Conservation (phyloP, 1,284 basidiomycete species). For the Cystobasidiaceae sp. region DNA sequence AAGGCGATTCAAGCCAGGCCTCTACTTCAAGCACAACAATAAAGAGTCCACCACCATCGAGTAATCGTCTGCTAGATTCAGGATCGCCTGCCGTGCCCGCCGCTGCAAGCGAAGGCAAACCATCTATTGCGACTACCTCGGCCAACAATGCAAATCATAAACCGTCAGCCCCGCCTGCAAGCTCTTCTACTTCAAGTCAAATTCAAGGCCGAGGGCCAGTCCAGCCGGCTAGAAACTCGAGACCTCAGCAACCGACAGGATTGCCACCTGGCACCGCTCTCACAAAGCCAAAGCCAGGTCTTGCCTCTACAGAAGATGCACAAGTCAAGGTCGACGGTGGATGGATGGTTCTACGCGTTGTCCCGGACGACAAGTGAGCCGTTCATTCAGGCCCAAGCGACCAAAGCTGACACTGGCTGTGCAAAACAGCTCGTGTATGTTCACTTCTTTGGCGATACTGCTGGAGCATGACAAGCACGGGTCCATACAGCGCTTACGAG, state of each 20-base stretch:
- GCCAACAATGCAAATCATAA: no score
- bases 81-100: background rate
- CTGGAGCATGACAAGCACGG: slow-evolving; percentile 73
- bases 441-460: slow-evolving; percentile 73
- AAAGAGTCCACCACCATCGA: slow-evolving; percentile 48
- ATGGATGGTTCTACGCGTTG: slow-evolving; percentile 32
- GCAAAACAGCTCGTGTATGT: slow-evolving; percentile 91
- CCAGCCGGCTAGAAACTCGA: slow-evolving; percentile 24
- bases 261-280: slow-evolving; percentile 41
- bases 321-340: slow-evolving; percentile 25
- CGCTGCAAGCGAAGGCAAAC: no score
- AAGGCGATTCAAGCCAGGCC: slow-evolving; percentile 3
- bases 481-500: slow-evolving; percentile 49
- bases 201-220: no score
- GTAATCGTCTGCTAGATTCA: slow-evolving; percentile 32
- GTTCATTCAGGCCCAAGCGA: slow-evolving; percentile 19
- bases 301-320: slow-evolving; percentile 26
- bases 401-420: slow-evolving; percentile 68
- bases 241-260: slow-evolving; percentile 39
- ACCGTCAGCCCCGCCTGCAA: no score
- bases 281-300: slow-evolving; percentile 32
- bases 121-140: no score
- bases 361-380: slow-evolving; percentile 39
- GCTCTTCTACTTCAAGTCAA: no score
- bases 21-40: slow-evolving; percentile 1